Evolutionary conservation across 805 yeast species (phyloP), one percentile per base, ranked within the genome.

Genomic region (Schwanniomyces sp.): DNA sequence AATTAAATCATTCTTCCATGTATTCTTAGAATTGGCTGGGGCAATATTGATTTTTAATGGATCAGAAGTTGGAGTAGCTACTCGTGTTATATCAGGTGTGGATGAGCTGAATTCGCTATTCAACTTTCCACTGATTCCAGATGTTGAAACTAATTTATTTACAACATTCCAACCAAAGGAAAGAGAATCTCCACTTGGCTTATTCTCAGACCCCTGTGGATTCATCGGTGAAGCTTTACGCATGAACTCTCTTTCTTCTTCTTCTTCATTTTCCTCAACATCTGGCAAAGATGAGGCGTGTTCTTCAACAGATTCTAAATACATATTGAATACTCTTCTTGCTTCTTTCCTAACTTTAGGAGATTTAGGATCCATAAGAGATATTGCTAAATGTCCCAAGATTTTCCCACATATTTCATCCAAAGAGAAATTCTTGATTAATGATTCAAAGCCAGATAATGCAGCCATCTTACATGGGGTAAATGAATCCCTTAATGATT

Each of bases 341-440:
- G 97, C 96, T 58, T 86, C 88, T 0, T 66, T 66, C 49, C 98
- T 75, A 2, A 92, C 91, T 45, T 80, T 78, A 5, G 71, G 67
- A 9, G 89, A 85, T 44, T 63, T 67, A 45, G 76, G 78, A 64
- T 94, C 98, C 59, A 92, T 76, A 47, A 92, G 70, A 1, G 94
- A 82, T 0, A 94, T 88, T 0, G 96, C 91, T 47, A 94, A 79
- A 2, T 90, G 89, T 0, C 96, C 92, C 46, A 94, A 68, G 14
- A 91, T 80, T 61, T 86, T 88, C 21, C 85, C 82, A 47, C 96
- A 88, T 47, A 90, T 85, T 39, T 89, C 85, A 12, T 81, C 86
- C 0, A 91, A 83, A 1, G 85, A 70, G 56, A 91, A 91, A 38
- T 76, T 80, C 6, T 83, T 85, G 21, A 85, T 69, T 12, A 87